Base-by-base conservation (phyloP, 805 yeast genomes). In the Sugiyamaella americana region DNA sequence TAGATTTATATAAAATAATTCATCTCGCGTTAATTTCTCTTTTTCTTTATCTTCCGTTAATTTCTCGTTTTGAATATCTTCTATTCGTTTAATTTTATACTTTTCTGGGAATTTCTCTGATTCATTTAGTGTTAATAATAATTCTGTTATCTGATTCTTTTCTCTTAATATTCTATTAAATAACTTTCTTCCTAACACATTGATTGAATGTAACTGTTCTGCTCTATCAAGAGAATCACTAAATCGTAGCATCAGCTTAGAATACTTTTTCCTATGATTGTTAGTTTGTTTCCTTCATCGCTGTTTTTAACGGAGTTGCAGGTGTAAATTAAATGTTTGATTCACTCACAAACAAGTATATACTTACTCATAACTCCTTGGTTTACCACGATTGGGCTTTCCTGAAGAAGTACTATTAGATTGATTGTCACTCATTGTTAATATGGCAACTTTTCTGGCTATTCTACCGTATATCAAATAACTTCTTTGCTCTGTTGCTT, bases 81-180 rank as follows among this genome's bases (percentile, higher is more conserved):
- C 5, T 23, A 22, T 5, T 16, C 22, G 21, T 40, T 22, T 38
- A 8, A 52, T 20, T 13, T 47, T 24, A 19, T 40, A 22, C 6
- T 41, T 23, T 3, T 16, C 36, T 2, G 47, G 43, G 16, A 53
- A 40, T 18, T 52, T 41, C 5, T 21, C 45, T 8, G 43, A 34
- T 18, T 41, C 47, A 36, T 51, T 48, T 24, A 52, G 36, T 6
- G 29, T 23, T 41, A 44, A 18, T 17, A 55, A 32, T 16, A 52
- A 37, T 35, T 53, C 56, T 19, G 45, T 8, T 23, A 55, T 19
- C 5, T 48, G 43, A 26, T 36, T 37, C n/a, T 48, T 50, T 29
- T 55, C 55, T 6, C 59, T 44, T 16, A 34, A 41, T 3, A 54
- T 20, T n/a, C 56, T 41, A 40, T 54, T 54, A 36, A 46, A 52